Evolutionary conservation across 2,329 filamentous ascomycete genomes (phyloP), one percentile per base, ranked within the genome.

Genomic region (Sphaceloma murrayae): DNA sequence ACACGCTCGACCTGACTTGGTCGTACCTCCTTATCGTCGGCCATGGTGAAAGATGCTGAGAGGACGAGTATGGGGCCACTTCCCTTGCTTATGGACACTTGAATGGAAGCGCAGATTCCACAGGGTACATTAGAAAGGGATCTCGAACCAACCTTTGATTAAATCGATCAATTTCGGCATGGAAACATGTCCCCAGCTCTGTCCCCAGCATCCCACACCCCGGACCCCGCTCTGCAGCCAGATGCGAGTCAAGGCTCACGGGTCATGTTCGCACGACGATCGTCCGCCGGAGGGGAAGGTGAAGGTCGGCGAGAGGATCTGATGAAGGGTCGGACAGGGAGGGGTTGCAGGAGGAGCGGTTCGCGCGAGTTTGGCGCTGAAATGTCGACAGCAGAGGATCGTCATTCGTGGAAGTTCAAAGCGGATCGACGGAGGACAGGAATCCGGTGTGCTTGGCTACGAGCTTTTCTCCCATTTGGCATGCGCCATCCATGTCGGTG

Each of bases 1-100:
- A 70, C 67, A 18, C 65, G 62, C 59, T 75, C 72, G 46, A 76
- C 63, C 45, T 72, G 64, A 5, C 60, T 57, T 47, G 66, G 57
- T 29, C 46, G 43, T 7, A 11, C 7, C 13, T 42, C 34, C 40
- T 49, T 49, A 21, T 47, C 48, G 36, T 40, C 36, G 36, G 36
- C 36, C 36, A 40, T 40, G 36, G 5, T 40, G 36, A 29, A 36
- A n/a, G 7, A 16, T 8, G 26, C 5, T 24, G 21, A 26, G 22
- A 29, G 11, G 19, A 40, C 11, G 26, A 30, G 14, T 9, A 21
- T 13, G 21, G 18, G 21, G 27, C 18, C 27, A 14, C 24, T 30
- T 29, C 36, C 16, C 13, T 14, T 19, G 27, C 30, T 32, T 42
- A 7, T 46, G 38, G 16, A 39, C 38, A 11, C 32, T 34, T 38